Evolutionary conservation across 208 protist species (phyloP), one percentile per base, ranked within the genome.

Genomic region (Sergeia podlipaevii): DNA sequence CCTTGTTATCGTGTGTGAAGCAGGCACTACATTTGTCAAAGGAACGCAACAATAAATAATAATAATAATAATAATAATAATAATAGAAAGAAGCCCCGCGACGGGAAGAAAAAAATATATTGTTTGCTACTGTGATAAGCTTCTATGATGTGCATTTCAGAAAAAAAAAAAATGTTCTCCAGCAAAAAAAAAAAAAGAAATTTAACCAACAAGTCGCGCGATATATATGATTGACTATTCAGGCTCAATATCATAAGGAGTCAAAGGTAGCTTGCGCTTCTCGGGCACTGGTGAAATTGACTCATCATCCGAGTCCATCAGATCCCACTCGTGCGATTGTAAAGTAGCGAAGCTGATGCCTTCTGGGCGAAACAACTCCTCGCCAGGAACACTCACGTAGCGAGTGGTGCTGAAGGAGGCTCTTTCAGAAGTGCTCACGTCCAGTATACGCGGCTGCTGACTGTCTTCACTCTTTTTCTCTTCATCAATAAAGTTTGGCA

Each of bases 171-270:
- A 4, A 60, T 37, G 2, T 23, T 24, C 29, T n/a, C 28, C 3
- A 39, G 10, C 33, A 45, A 62, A 52, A 52, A 33, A 62, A 44
- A 51, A 48, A 39, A 21, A 17, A 49, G 5, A 27, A 38, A n/a
- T 38, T 38, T 38, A 15, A 38, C 33, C 33, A 15, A 38, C 10
- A 38, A 38, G 33, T n/a, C 33, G 33, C 33, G 11, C n/a, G n/a
- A n/a, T n/a, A n/a, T n/a, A n/a, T n/a, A n/a, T 38, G 11, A 38
- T 38, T 38, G 11, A n/a, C 33, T 15, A 38, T 10, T 15, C 18
- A 17, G 59, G 44, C 27, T 76, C 61, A 15, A 61, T 39, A 58
- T 77, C 70, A 36, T 77, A 77, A 10, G 70, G 70, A 23, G 55
- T 72, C 27, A 43, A 62, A 32, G 55, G 28, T 42, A 26, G 28